Evolutionary conservation across 441 rosid species (phyloP).

Genomic region (Croton setiger): DNA sequence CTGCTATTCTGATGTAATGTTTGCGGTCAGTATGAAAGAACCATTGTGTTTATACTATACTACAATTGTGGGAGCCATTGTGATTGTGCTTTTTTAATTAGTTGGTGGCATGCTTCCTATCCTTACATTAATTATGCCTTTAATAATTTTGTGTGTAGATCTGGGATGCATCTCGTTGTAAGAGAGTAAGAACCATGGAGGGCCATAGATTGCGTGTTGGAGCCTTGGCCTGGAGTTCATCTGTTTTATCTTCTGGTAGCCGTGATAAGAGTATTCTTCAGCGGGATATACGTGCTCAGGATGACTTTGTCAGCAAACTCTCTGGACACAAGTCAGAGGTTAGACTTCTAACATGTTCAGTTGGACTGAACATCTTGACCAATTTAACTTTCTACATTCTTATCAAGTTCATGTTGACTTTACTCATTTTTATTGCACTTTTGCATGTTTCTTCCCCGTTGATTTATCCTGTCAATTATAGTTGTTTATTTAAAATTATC

Average conservation of each 20-base stretch:
- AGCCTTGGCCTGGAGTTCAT: conserved; percentile 86
- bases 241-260: conserved; percentile 88
- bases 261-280: conserved; percentile 91
- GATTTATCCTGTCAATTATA: conserved; percentile 1
- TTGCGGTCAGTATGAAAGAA: neutral
- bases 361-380: conserved; percentile 15
- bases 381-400: neutral
- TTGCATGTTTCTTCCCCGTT: neutral
- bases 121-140: conserved; percentile 1
- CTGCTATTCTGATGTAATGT: no score
- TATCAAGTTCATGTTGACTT: neutral
- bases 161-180: conserved; percentile 90
- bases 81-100: neutral
- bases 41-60: neutral
- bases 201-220: conserved; percentile 91
- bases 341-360: conserved; percentile 16
- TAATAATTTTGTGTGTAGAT: conserved; percentile 39
- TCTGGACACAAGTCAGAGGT: conserved; percentile 94
- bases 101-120: neutral
- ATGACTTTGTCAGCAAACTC: conserved; percentile 80
- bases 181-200: conserved; percentile 84
- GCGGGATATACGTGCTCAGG: conserved; percentile 74
- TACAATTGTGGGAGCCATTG: neutral
- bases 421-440: conserved; percentile 1
- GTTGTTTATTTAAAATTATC: conserved; percentile 5